These are phyloP conservation scores for Xylariaceae sp. DNA, from an alignment of 2,329 filamentous ascomycete species.

Conservation along the genomic window DNA sequence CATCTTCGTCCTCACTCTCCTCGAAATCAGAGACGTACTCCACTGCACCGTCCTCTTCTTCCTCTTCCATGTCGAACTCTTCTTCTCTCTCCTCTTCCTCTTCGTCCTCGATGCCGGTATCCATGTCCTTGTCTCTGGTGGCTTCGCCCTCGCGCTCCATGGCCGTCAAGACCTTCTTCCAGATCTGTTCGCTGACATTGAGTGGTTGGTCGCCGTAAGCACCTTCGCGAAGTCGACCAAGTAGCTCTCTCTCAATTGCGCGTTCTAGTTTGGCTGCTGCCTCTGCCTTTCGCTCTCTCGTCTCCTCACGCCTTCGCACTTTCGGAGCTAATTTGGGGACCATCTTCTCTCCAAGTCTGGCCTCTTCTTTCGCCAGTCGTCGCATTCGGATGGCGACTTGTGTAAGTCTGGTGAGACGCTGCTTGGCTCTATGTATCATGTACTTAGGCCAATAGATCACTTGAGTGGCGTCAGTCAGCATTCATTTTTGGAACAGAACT, in stretches of 20 bases:
- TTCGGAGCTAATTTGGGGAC: slow-evolving; percentile 91
- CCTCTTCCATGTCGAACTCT: slow-evolving; percentile 53
- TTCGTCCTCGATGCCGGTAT: slow-evolving; percentile 79
- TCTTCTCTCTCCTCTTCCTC: slow-evolving; percentile 67
- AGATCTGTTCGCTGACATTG: slow-evolving; percentile 91
- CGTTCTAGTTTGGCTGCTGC: slow-evolving; percentile 89
- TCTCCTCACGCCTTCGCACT: slow-evolving; percentile 70
- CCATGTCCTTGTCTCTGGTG: slow-evolving; percentile 78
- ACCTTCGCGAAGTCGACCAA: slow-evolving; percentile 84
- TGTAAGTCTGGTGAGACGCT: slow-evolving; percentile 67
- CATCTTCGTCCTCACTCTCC: slow-evolving; percentile 76
- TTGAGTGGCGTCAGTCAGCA: background rate
- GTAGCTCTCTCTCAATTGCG: slow-evolving; percentile 90
- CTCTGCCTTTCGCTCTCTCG: slow-evolving; percentile 72
- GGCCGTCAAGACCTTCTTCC: slow-evolving; percentile 92
- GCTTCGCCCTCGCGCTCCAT: slow-evolving; percentile 86
- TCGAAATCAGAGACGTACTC: slow-evolving; percentile 94
- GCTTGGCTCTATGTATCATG: slow-evolving; percentile 62
- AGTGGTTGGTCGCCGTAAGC: slow-evolving; percentile 92
- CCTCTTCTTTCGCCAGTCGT: slow-evolving; percentile 82
- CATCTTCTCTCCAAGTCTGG: slow-evolving; percentile 79
- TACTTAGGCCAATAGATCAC: slow-evolving; percentile 54
- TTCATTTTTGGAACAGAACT: too few relatives aligned
- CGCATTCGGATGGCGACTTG: slow-evolving; percentile 83
- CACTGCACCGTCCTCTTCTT: slow-evolving; percentile 72